Base-by-base conservation (phyloP, 2,329 filamentous ascomycete species). In the Epichloe scottii region DNA sequence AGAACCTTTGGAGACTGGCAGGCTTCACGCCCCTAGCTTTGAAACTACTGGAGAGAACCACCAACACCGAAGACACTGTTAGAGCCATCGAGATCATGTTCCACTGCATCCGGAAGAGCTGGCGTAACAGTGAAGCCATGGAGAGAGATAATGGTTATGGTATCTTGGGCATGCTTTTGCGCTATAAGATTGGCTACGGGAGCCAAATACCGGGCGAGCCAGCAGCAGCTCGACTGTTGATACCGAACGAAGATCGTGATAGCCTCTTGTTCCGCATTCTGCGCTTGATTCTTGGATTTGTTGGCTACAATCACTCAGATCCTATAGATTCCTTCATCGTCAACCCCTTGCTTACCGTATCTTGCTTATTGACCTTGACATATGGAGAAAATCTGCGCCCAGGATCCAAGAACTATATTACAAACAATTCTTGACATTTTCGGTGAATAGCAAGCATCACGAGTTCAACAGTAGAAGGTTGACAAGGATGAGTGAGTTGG, bases 61-160 rank as follows among this genome's bases (percentile, higher is more conserved):
- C 75, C 3, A 84, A 81, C 0, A 74, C 79, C 7, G 81, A 89
- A 46, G 82, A 83, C 43, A 81, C 90, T 30, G 70, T 90, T 10
- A 78, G 87, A 50, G 83, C 90, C 1, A 82, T 94, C 2, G 82
- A 94, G 60, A 85, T 94, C 60, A 74, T 95, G 26, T 89, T 96
- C 55, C 81, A 87, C 56, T 88, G 87, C 54, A 86, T 96, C 47
- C 85, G 87, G 57, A 85, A 87, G 56, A 97, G 87, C 63, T 98
- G 94, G 93, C 81, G 93, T 56, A 97, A 97, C 58, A 97, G 93
- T 58, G 94, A 98, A 65, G 90, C 93, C 26, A 96, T 98, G 86
- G 93, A 98, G 66, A 84, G 87, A 60, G 89, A 95, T 53, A 93
- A 94, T 58, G 94, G 91, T 0, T 98, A 96, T 63, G 85, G 87